Base-by-base conservation (phyloP, 2,329 filamentous ascomycete species). In the Fusarium domesticum region DNA sequence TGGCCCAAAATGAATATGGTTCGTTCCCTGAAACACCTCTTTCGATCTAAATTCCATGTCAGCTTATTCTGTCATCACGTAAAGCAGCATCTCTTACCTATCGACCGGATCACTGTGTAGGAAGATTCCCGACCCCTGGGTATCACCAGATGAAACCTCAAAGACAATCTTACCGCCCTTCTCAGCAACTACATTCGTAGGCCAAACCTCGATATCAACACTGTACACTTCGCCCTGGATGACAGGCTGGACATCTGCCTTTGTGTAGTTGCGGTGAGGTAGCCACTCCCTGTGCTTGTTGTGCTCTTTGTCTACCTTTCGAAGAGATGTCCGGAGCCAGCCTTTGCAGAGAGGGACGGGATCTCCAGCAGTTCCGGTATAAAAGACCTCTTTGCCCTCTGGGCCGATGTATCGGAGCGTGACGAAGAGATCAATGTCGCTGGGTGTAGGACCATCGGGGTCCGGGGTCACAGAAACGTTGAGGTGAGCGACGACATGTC, bases 311-410 rank as follows among this genome's bases (percentile, higher is more conserved):
- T 80, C 70, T 3, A 76, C 71, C 57, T 78, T 80, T 16, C 81
- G 75, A 15, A 82, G 64, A 25, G 71, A 77, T 10, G 76, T 72
- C 1, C 81, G 73, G 8, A 85, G 73, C 81, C 81, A 85, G 17
- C 81, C 82, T 61, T 85, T 85, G 40, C 74, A 72, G 0, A 85
- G 67, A 0, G 82, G 82, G 0, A 85, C 73, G 0, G 78, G 75
- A 47, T 85, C 82, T 11, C 83, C 81, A 0, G 79, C 78, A 2
- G 83, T 84, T 25, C 82, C 81, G 0, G 82, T 85, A 62, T 85
- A 85, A 53, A 74, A 74, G 4, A 86, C 69, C 51, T 85, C 81
- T 8, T 75, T 70, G 1, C 78, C 79, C 0, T 65, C 55, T 0
- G 78, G 66, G 0, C 70, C 72, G 25, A 84, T 70, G 64, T 86